phyloP scores from a whole-genome alignment of 768 basidiomycete genomes.

The Tremella yokohamensis region DNA sequence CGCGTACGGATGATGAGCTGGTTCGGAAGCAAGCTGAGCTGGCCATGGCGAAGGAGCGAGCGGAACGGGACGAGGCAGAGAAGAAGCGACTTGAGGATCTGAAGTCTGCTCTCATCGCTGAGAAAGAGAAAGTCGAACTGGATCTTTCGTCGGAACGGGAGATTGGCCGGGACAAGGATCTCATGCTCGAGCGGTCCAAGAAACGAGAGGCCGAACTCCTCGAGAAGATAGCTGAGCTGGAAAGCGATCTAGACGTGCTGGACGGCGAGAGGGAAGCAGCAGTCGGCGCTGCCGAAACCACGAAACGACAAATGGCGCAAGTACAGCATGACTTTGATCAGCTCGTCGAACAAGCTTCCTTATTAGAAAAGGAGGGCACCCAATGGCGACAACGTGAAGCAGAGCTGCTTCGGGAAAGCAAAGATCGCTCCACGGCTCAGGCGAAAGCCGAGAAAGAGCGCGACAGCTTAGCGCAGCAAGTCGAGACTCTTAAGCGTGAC shows the following conservation, averaged over 20 bases:
- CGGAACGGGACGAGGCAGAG: constrained; percentile 80
- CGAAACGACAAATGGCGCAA: constrained; percentile 26
- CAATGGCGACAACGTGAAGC: constrained; percentile 64
- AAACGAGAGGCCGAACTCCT: constrained; percentile 77
- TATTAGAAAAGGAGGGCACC: constrained; percentile 72
- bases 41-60: constrained; percentile 71
- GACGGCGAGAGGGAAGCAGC: constrained; percentile 82
- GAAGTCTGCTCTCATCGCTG: constrained; percentile 75
- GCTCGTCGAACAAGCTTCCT: constrained; percentile 75
- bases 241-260: constrained; percentile 75
- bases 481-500: constrained; percentile 67
- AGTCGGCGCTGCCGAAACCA: constrained; percentile 55
- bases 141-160: constrained; percentile 77
- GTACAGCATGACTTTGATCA: constrained; percentile 29
- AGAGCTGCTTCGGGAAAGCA: constrained; percentile 62
- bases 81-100: constrained; percentile 71
- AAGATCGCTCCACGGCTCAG: constrained; percentile 61
- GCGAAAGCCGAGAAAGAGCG: constrained; percentile 60
- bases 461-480: constrained; percentile 62
- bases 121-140: constrained; percentile 76
- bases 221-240: constrained; percentile 75
- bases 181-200: constrained; percentile 75
- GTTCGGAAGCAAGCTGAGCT: constrained; percentile 73
- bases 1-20: constrained; percentile 86
- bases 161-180: constrained; percentile 76